Percentiles rank a stretch among this genome's conserved stretches.
Evolutionary conservation across 2,329 filamentous ascomycete species (phyloP).

Genomic region (Pseudogymnoascus sp.): DNA sequence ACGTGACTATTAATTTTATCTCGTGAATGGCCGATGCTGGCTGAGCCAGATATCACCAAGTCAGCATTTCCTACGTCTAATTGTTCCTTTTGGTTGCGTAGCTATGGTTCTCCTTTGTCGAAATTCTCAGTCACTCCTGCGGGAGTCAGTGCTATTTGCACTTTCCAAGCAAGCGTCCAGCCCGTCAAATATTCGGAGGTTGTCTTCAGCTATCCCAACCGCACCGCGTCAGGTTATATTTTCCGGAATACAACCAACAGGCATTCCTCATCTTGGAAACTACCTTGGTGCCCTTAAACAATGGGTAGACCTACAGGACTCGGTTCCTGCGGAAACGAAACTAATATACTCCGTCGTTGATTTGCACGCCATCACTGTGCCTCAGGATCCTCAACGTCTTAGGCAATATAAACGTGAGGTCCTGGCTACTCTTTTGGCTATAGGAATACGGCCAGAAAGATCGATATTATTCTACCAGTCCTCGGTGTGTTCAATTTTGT

Average conservation of each 20-base stretch:
- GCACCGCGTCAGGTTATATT: constrained; percentile 54
- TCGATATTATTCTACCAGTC: constrained; percentile 79
- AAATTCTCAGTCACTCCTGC: not conserved
- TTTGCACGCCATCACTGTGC: constrained; percentile 81
- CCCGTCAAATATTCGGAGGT: constrained; percentile 1
- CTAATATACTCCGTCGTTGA: constrained; percentile 86
- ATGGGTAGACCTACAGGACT: constrained; percentile 76
- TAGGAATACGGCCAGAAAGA: constrained; percentile 72
- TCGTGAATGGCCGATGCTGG: not conserved
- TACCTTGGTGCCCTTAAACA: constrained; percentile 82
- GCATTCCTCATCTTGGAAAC: constrained; percentile 88
- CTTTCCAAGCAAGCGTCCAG: constrained; percentile 1
- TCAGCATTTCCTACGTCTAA: not conserved
- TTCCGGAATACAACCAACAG: constrained; percentile 95
- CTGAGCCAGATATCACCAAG: not conserved
- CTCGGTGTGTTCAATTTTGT: constrained; percentile 43
- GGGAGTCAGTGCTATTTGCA: not conserved
- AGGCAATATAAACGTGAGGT: constrained; percentile 62
- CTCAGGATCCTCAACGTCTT: constrained; percentile 56
- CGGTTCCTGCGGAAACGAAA: constrained; percentile 46
- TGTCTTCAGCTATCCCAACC: not conserved
- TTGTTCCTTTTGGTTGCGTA: not conserved
- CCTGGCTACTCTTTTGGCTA: constrained; percentile 71
- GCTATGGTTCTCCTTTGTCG: not conserved
- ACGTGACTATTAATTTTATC: not conserved